Conservation (phyloP, 495 filamentous ascomycete genomes). For the Hypomontagnella submonticulosa region DNA sequence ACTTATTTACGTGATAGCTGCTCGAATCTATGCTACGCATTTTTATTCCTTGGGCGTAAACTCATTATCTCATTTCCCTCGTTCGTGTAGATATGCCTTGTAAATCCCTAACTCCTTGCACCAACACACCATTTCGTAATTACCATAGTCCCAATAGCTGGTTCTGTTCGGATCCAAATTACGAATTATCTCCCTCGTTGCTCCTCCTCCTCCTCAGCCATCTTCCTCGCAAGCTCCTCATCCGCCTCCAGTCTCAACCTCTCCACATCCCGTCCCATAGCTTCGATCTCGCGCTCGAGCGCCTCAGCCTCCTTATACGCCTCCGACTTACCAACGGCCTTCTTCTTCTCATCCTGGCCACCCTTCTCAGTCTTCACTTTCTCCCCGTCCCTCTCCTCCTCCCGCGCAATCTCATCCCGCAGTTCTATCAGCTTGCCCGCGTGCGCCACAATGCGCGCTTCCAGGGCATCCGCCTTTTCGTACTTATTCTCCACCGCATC, state of each 20-base stretch:
- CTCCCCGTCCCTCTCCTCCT: constrained; percentile 20
- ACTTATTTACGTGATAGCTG: no score
- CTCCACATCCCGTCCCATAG: constrained; percentile 16
- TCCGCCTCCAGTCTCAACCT: constrained; percentile 40
- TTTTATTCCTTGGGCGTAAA: not conserved
- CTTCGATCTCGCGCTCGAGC: constrained; percentile 33
- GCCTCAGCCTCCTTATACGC: constrained; percentile 7
- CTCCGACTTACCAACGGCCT: not conserved
- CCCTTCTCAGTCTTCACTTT: no score
- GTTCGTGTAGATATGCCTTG: not conserved
- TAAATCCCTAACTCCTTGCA: constrained; percentile 6
- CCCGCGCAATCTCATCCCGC: constrained; percentile 1
- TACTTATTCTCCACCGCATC: constrained; percentile 19
- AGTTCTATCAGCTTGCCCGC: constrained; percentile 33
- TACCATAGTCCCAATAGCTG: no score
- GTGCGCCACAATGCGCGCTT: constrained; percentile 44
- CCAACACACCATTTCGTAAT: not conserved
- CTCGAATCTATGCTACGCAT: no score
- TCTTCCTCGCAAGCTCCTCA: constrained; percentile 34
- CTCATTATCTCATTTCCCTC: not conserved
- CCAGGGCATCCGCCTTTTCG: constrained; percentile 43
- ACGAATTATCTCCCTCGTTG: not conserved
- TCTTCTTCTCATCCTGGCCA: not conserved
- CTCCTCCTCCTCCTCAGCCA: constrained; percentile 25
- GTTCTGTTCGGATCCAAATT: not conserved